Base-by-base conservation (phyloP, 1,284 basidiomycete species). In the Termitomyces sp. region DNA sequence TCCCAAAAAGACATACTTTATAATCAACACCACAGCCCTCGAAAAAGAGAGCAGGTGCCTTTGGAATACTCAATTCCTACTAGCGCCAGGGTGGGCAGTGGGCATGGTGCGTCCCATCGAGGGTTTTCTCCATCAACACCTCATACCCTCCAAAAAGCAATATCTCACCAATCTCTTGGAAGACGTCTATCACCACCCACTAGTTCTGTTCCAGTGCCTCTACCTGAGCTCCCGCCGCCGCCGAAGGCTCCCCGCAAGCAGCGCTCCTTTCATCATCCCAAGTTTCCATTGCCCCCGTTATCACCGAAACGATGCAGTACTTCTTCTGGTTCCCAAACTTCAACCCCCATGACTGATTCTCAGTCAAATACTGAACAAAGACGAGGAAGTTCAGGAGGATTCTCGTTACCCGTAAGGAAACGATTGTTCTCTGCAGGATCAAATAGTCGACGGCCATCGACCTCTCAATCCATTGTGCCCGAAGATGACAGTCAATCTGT, bases 341-440 rank as follows among this genome's bases (percentile, higher is more conserved):
- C 66, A 44, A 56, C 63, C 8, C 57, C 61, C 7, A 30, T 55
- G 15, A 49, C 48, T 5, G 67, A 68, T 39, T 33, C 53, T 28
- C 59, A 55, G 21, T 60, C 63, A 33, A 55, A 47, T 31, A 26
- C 49, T 5, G 71, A 74, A 43, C 63, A 67, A 51, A 68, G 64
- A 50, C 66, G 69, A 54, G 69, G 64, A 31, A 73, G 67, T 57
- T 58, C 65, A 9, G 65, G 65, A 34, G 69, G 67, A 44, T 64
- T 69, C 10, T 61, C 71, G 17, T 48, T 60, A 9, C 62, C 66
- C 17, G 68, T 69, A 26, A 70, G 83, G 54, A 83, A 78, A 62
- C 77, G 84, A n/a, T 66, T 86, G 13, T 86, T 86, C 62, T 86
- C 84, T 15, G 73, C 75, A 30, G 49, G 49, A 50, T 76, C 80